Conservation (phyloP, 169 alveolate genomes). For the Eimeria praecox region DNA sequence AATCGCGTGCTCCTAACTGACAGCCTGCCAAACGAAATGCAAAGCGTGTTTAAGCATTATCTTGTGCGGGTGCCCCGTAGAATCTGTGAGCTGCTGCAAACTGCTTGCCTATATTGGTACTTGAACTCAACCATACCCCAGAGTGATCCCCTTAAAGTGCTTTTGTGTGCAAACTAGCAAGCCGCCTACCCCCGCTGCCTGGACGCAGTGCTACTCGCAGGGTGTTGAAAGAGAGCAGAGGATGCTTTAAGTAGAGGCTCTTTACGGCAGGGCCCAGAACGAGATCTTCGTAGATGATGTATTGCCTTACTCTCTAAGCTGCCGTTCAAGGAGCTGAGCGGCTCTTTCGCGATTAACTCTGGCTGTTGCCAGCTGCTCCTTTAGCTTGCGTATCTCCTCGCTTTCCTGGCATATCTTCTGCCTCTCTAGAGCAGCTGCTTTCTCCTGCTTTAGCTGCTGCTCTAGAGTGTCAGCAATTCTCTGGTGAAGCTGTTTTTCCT, state of each 20-base stretch:
- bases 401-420: constrained; percentile 73
- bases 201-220: not conserved
- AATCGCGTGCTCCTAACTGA: not conserved
- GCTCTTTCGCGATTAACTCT: constrained; percentile 85
- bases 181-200: not conserved
- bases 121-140: not conserved
- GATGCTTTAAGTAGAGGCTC: not conserved
- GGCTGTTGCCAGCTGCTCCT: constrained; percentile 84
- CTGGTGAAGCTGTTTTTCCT: constrained; percentile 58
- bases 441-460: constrained; percentile 12
- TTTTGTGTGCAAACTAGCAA: not conserved
- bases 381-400: constrained; percentile 79
- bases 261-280: not conserved
- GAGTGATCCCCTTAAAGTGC: not conserved
- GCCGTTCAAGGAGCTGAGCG: constrained; percentile 85
- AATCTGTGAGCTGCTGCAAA: not conserved
- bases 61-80: not conserved
- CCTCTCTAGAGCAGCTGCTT: constrained; percentile 2
- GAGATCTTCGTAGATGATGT: not conserved
- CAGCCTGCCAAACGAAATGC: too few relatives aligned
- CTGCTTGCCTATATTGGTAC: not conserved
- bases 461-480: constrained; percentile 35
- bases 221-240: not conserved
- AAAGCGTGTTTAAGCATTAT: not conserved
- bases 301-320: constrained; percentile 81